A percentile compares a stretch with the other conserved stretches of the same genome.
Evolutionary conservation across 1,284 basidiomycete genomes (phyloP).

Genomic region (Ganoderma multipileum): DNA sequence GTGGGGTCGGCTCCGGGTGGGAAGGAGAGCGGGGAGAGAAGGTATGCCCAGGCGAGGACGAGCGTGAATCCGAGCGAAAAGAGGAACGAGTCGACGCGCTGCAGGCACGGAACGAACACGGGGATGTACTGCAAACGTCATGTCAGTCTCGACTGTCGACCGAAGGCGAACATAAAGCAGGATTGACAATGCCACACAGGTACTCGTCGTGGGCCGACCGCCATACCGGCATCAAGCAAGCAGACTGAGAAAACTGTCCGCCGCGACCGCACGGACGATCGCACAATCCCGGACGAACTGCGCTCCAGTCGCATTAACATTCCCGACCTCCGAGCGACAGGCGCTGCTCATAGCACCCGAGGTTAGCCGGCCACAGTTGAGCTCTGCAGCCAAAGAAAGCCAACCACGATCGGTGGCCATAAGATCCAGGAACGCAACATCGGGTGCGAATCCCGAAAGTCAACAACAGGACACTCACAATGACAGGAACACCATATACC

Average conservation of each 20-base stretch:
- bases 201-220: neutral
- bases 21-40: constrained; percentile 48
- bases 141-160: neutral
- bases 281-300: neutral
- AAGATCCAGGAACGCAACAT: neutral
- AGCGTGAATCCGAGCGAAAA: constrained; percentile 72
- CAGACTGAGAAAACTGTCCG: constrained; percentile 3
- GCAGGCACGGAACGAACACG: constrained; percentile 75
- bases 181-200: neutral
- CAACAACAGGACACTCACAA: constrained; percentile 51
- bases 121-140: constrained; percentile 63
- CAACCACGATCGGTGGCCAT: neutral
- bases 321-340: neutral
- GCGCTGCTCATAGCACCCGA: neutral
- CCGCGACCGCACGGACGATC: neutral
- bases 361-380: neutral
- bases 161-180: neutral
- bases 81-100: constrained; percentile 73
- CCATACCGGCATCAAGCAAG: neutral
- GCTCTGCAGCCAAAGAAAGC: neutral
- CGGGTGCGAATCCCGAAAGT: neutral
- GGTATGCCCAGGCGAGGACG: constrained; percentile 66
- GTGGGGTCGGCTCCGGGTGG: constrained; percentile 22
- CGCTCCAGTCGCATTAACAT: neutral
- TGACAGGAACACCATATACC: constrained; percentile 74